phyloP scores from a whole-genome alignment of 2,329 filamentous ascomycete genomes.

The Dothistroma septosporum region DNA sequence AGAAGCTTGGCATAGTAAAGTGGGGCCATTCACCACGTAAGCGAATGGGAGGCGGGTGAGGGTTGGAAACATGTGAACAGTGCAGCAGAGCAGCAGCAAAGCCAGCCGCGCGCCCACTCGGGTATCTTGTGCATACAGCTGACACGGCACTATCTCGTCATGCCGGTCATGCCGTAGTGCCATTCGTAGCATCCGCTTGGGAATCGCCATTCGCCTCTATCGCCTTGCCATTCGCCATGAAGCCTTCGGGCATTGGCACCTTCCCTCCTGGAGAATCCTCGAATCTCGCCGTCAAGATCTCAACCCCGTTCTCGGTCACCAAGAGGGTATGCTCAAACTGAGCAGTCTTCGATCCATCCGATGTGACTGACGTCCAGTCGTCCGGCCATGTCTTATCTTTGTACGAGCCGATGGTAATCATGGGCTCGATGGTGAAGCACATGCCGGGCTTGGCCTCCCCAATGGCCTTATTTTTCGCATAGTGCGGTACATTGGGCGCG shows the following conservation, averaged over 20 bases:
- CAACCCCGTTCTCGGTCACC: slow-evolving; percentile 77
- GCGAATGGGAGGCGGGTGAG: background rate
- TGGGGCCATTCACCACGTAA: background rate
- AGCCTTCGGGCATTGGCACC: slow-evolving; percentile 26
- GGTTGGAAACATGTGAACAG: background rate
- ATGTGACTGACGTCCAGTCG: slow-evolving; percentile 94
- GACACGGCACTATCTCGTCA: background rate
- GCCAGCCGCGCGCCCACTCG: background rate
- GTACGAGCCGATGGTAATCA: slow-evolving; percentile 91
- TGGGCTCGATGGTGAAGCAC: slow-evolving; percentile 98
- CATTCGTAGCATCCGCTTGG: slow-evolving; percentile 6
- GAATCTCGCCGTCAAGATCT: slow-evolving; percentile 71
- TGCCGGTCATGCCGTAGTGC: background rate
- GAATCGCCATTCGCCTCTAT: slow-evolving; percentile 9
- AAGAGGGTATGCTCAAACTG: slow-evolving; percentile 90
- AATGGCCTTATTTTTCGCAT: slow-evolving; percentile 96
- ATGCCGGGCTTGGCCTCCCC: slow-evolving; percentile 92
- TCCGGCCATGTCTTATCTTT: slow-evolving; percentile 96
- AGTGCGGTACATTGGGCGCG: slow-evolving; percentile 91
- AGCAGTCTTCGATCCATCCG: slow-evolving; percentile 82
- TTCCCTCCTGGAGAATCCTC: slow-evolving; percentile 69
- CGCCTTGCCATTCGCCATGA: slow-evolving; percentile 5
- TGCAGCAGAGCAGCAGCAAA: background rate
- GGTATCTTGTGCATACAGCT: background rate
- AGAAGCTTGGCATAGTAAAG: background rate